Evolutionary conservation across 2,329 filamentous ascomycete genomes (phyloP).

Genomic region (Cladosporium colombiae): DNA sequence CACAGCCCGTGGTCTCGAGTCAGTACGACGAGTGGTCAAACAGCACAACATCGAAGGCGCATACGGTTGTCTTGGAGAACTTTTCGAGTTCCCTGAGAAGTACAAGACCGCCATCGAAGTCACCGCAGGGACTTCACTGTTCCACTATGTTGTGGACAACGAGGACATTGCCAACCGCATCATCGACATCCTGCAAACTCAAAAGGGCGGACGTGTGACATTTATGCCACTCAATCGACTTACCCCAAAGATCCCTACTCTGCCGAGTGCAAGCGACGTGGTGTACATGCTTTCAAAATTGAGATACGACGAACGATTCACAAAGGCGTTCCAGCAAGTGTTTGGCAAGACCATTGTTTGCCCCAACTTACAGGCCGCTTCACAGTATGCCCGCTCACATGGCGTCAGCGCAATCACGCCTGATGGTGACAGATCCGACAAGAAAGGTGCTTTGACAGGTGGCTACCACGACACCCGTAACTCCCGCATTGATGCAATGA

Average conservation of each 20-base stretch:
- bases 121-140: constrained; percentile 86
- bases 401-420: constrained; percentile 90
- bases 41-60: constrained; percentile 80
- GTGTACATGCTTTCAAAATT: constrained; percentile 85
- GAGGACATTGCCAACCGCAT: constrained; percentile 83
- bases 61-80: constrained; percentile 88
- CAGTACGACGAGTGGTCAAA: constrained; percentile 78
- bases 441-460: constrained; percentile 91
- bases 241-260: constrained; percentile 65
- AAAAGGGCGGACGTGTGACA: constrained; percentile 82
- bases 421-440: constrained; percentile 92
- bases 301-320: constrained; percentile 72
- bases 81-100: constrained; percentile 81
- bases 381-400: constrained; percentile 89
- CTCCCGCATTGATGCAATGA: constrained; percentile 84
- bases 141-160: constrained; percentile 94
- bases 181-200: constrained; percentile 74
- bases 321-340: constrained; percentile 87
- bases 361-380: constrained; percentile 81
- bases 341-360: constrained; percentile 96
- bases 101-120: constrained; percentile 91
- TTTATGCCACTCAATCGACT: constrained; percentile 92
- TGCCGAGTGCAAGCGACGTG: constrained; percentile 84
- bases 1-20: constrained; percentile 82
- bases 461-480: constrained; percentile 86